Evolutionary conservation across 78 protist genomes (phyloP), one percentile per base, ranked within the genome.

Genomic region (Dictyostelium brefeldianum): DNA sequence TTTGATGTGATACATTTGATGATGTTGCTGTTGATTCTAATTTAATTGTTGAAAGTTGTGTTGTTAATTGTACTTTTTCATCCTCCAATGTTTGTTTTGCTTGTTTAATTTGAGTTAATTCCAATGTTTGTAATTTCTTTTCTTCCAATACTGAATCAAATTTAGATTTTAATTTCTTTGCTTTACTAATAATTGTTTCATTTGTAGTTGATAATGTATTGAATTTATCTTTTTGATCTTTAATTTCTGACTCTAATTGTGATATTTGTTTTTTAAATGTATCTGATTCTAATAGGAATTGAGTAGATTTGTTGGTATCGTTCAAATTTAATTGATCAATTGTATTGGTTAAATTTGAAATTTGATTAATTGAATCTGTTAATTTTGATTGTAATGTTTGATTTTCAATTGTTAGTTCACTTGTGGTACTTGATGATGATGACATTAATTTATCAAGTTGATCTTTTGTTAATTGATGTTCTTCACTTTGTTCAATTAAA

Each of bases 161-260:
- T 51, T 77, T 87, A n/a, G 25, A 17, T 47, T 87, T 87, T 2
- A 47, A n/a, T 51, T 87, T 87, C 67, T 78, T 87, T 12, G n/a
- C 22, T 25, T 87, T 87, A 15, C 78, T 84, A 15, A 17, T 6
- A 1, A 43, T 7, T 51, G 77, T 62, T 54, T 51, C 29, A 20
- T n/a, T 46, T 8, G 41, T 11, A 20, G 17, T n/a, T 20, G 22
- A 8, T 77, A 25, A 20, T 48, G 18, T 25, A 17, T 12, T 5
- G 22, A 85, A 7, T 59, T 85, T 85, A n/a, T 48, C 0, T 59
- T 65, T 71, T 1, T 43, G 17, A 10, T 87, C 84, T 7, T 77
- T 69, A 64, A 27, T n/a, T 25, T 15, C 56, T 14, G 2, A 17
- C 0, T 48, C 57, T 5, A 77, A 22, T 47, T 56, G 22, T 1